Conservation (phyloP, 495 filamentous ascomycete genomes). For the Apodospora peruviana region DNA sequence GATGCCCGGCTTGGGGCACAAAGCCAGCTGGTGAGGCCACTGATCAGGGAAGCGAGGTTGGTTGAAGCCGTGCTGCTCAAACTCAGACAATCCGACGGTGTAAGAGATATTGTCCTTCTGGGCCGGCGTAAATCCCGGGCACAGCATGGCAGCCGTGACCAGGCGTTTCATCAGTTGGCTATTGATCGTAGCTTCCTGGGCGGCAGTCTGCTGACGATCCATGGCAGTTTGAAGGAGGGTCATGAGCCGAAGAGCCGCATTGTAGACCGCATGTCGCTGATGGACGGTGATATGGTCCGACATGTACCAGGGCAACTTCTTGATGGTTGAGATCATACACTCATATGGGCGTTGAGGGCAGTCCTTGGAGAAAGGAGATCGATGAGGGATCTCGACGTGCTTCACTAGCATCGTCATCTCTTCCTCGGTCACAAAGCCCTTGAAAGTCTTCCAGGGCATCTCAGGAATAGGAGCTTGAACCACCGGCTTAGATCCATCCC, state of each 20-base stretch:
- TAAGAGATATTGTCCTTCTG: slow-evolving; percentile 51
- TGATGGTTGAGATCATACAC: slow-evolving; percentile 66
- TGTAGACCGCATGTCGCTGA: slow-evolving; percentile 56
- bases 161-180: slow-evolving; percentile 51
- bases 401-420: slow-evolving; percentile 63
- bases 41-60: slow-evolving; percentile 30
- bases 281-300: slow-evolving; percentile 56
- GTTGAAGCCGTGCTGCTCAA: slow-evolving; percentile 20
- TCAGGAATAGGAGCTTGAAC: slow-evolving; percentile 29
- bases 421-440: slow-evolving; percentile 63
- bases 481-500: slow-evolving; percentile 47
- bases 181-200: slow-evolving; percentile 43
- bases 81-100: slow-evolving; percentile 14
- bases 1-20: slow-evolving; percentile 34
- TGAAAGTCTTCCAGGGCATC: slow-evolving; percentile 61
- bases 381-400: slow-evolving; percentile 59
- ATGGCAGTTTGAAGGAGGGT: slow-evolving; percentile 11
- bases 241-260: slow-evolving; percentile 45
- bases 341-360: slow-evolving; percentile 71
- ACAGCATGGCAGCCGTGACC: slow-evolving; percentile 52
- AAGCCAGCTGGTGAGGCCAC: slow-evolving; percentile 37
- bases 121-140: slow-evolving; percentile 58
- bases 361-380: slow-evolving; percentile 61
- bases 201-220: slow-evolving; percentile 20
- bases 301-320: slow-evolving; percentile 71